Evolutionary conservation across 1,284 basidiomycete species (phyloP).

Genomic region (Schizopora paradoxa): DNA sequence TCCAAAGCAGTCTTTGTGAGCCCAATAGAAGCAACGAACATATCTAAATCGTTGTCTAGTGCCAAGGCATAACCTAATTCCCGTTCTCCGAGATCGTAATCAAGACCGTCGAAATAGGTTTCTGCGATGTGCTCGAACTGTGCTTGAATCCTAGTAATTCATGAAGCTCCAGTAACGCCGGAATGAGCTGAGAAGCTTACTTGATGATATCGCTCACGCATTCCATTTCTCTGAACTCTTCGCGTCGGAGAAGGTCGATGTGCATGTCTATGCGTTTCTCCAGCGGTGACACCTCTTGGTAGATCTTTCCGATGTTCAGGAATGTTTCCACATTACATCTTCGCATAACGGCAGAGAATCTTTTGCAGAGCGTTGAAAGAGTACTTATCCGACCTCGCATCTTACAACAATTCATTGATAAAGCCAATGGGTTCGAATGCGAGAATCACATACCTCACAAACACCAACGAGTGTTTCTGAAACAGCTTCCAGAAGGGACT

Average conservation of each 20-base stretch:
- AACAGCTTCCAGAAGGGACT: conserved; percentile 73
- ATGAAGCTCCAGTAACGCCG: conserved; percentile 6
- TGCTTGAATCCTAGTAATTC: conserved; percentile 63
- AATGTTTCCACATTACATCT: conserved; percentile 79
- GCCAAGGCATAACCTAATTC: conserved; percentile 78
- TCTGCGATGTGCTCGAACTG: conserved; percentile 90
- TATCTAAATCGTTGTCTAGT: conserved; percentile 87
- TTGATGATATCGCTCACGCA: conserved; percentile 86
- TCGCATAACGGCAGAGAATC: conserved; percentile 78
- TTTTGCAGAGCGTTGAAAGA: conserved; percentile 78
- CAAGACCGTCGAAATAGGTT: conserved; percentile 74
- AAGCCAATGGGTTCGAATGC: not conserved
- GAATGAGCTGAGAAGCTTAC: conserved; percentile 39
- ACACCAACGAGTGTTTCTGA: conserved; percentile 82
- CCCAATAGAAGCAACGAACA: conserved; percentile 85
- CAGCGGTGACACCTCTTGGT: conserved; percentile 78
- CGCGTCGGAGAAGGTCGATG: conserved; percentile 74
- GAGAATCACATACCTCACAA: conserved; percentile 64
- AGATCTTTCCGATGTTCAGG: conserved; percentile 78
- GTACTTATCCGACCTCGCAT: conserved; percentile 77
- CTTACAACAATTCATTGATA: conserved; percentile 31
- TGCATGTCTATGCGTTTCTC: conserved; percentile 92
- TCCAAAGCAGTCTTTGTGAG: conserved; percentile 78
- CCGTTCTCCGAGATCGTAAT: conserved; percentile 83
- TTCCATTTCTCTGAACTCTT: conserved; percentile 90